Evolutionary conservation across 805 yeast species (phyloP).

Genomic region (Candida pseudofarinosa): DNA sequence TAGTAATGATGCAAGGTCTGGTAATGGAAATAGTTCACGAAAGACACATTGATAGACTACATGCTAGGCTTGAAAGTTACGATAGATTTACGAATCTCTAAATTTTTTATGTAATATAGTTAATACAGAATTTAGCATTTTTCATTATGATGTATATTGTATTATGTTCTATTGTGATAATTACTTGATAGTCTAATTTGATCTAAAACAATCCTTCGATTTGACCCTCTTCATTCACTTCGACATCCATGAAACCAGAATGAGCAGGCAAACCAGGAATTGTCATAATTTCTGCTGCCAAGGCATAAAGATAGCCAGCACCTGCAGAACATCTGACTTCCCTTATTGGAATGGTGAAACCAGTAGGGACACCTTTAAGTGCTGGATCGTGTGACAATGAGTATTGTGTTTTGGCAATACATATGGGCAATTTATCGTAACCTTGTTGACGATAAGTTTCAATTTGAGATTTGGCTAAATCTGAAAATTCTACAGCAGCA

Average conservation of each 20-base stretch:
- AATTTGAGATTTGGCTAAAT: conserved; percentile 76
- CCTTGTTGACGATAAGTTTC: conserved; percentile 83
- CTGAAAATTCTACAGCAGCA: conserved; percentile 71
- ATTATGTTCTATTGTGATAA: not conserved
- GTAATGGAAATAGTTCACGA: not conserved
- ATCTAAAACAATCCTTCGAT: conserved; percentile 86
- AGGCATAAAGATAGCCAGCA: conserved; percentile 93
- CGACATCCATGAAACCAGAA: conserved; percentile 96
- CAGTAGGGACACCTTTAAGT: conserved; percentile 92
- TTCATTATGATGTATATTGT: not conserved
- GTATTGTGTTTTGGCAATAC: conserved; percentile 97
- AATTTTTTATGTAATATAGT: conserved; percentile 1
- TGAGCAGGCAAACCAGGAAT: conserved; percentile 96
- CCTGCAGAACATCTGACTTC: conserved; percentile 94
- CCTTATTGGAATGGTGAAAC: conserved; percentile 89
- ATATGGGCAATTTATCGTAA: conserved; percentile 84
- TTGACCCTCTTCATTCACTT: conserved; percentile 83
- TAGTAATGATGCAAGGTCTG: not conserved
- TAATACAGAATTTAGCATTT: not conserved
- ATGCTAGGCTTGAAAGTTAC: not conserved
- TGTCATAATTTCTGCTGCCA: conserved; percentile 96
- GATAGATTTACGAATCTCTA: not conserved
- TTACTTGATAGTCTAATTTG: not conserved
- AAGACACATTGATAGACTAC: not conserved
- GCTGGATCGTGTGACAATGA: conserved; percentile 91